Evolutionary conservation across 768 basidiomycete species (phyloP).

Genomic region (Galerina marginata): DNA sequence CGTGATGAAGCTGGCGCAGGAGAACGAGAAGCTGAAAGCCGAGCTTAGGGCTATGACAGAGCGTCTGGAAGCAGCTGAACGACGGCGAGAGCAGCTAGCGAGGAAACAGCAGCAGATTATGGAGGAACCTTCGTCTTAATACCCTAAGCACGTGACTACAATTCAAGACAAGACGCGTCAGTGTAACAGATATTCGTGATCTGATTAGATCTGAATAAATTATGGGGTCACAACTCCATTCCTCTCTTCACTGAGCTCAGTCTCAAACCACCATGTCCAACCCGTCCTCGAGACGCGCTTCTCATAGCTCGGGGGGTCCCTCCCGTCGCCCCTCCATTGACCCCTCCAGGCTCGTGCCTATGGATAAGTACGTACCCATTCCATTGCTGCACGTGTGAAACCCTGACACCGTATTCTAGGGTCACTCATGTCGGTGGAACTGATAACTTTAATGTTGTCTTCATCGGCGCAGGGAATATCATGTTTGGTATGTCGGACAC

Average conservation of each 20-base stretch:
- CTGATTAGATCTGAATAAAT: background rate
- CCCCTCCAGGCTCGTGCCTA: slow-evolving; percentile 74
- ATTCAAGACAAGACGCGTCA: slow-evolving; percentile 8
- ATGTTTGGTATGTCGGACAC: slow-evolving; percentile 76
- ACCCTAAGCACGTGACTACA: slow-evolving; percentile 4
- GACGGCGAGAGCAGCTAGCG: slow-evolving; percentile 54
- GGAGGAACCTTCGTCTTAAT: slow-evolving; percentile 34
- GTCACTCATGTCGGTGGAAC: slow-evolving; percentile 57
- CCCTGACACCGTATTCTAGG: slow-evolving; percentile 36
- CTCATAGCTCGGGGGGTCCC: slow-evolving; percentile 35
- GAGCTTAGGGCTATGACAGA: slow-evolving; percentile 79
- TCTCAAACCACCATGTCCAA: background rate
- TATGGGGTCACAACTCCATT: slow-evolving; percentile 1
- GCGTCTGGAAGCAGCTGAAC: slow-evolving; percentile 76
- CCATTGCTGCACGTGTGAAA: slow-evolving; percentile 8
- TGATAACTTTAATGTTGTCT: slow-evolving; percentile 90
- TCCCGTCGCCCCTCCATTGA: slow-evolving; percentile 80
- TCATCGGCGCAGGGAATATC: slow-evolving; percentile 96
- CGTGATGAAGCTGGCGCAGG: slow-evolving; percentile 75
- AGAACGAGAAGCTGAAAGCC: slow-evolving; percentile 80
- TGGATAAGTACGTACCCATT: slow-evolving; percentile 67
- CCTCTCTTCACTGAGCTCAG: slow-evolving; percentile 6
- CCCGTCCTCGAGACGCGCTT: slow-evolving; percentile 41
- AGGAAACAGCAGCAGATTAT: slow-evolving; percentile 39
- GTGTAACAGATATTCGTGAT: background rate